phyloP scores from a whole-genome alignment of 768 basidiomycete species.

The Suillus cothurnatus region DNA sequence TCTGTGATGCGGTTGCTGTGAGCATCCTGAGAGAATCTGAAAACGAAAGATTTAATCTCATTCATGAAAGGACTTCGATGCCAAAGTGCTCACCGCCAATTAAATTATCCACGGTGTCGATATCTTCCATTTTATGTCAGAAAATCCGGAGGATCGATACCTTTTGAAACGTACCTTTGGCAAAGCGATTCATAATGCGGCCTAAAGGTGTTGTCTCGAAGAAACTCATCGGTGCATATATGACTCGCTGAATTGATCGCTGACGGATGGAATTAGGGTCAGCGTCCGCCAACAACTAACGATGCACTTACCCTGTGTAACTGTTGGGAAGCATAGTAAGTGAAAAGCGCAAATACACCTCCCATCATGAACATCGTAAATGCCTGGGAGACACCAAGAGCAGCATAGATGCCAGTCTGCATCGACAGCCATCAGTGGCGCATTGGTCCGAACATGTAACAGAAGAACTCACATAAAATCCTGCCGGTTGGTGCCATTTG shows the following conservation, averaged over 20 bases:
- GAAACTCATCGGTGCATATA: slow-evolving; percentile 88
- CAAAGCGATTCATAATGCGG: slow-evolving; percentile 88
- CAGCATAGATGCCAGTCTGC: slow-evolving; percentile 83
- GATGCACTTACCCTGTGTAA: slow-evolving; percentile 56
- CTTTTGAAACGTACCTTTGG: slow-evolving; percentile 60
- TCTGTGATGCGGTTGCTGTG: slow-evolving; percentile 58
- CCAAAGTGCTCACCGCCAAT: slow-evolving; percentile 42
- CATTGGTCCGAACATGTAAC: slow-evolving; percentile 34
- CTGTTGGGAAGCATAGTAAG: slow-evolving; percentile 74
- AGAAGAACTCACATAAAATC: slow-evolving; percentile 64
- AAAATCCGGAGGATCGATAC: neutral
- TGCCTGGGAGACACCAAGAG: slow-evolving; percentile 71
- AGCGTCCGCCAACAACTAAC: neutral
- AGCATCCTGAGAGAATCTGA: slow-evolving; percentile 77
- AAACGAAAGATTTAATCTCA: neutral
- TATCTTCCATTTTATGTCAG: slow-evolving; percentile 42
- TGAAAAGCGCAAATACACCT: slow-evolving; percentile 60
- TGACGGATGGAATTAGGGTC: slow-evolving; percentile 23
- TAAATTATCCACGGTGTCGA: slow-evolving; percentile 79
- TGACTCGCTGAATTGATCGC: slow-evolving; percentile 66
- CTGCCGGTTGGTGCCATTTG: slow-evolving; percentile 57
- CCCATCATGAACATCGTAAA: slow-evolving; percentile 71
- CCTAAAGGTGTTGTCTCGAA: slow-evolving; percentile 91
- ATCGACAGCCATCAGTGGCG: slow-evolving; percentile 2
- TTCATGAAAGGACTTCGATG: slow-evolving; percentile 8